Percentiles rank a stretch among this genome's conserved stretches.
These are phyloP conservation scores for Aspergillus neoniger DNA, from an alignment of 2,329 filamentous ascomycete genomes.

Conservation along the genomic window DNA sequence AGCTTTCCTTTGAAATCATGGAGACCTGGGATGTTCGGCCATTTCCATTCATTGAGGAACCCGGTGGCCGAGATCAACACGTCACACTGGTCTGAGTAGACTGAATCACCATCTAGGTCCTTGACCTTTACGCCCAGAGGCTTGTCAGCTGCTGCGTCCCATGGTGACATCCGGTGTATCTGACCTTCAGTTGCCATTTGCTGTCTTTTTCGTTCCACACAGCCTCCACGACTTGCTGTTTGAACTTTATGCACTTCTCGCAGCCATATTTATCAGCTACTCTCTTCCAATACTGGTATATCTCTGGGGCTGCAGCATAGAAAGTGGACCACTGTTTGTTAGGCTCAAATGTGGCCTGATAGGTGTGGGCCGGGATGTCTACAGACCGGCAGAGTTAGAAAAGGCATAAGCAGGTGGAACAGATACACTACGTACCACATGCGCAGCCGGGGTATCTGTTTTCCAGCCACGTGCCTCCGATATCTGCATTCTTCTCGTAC, in stretches of 20 bases:
- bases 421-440: constrained; percentile 30
- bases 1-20: constrained; percentile 50
- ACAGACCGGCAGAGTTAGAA: background rate
- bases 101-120: constrained; percentile 24
- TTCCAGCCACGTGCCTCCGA: constrained; percentile 40
- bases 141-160: background rate
- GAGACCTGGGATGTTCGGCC: constrained; percentile 50
- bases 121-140: constrained; percentile 20
- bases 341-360: constrained; percentile 56
- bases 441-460: constrained; percentile 41
- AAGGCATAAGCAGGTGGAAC: too few relatives aligned
- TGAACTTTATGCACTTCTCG: constrained; percentile 51
- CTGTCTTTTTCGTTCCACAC: constrained; percentile 45
- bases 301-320: constrained; percentile 52
- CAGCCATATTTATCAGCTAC: constrained; percentile 49
- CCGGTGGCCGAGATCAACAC: constrained; percentile 44
- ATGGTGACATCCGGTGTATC: background rate
- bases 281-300: constrained; percentile 51
- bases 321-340: constrained; percentile 51
- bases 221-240: constrained; percentile 47
- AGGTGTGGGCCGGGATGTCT: constrained; percentile 52
- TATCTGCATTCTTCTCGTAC: constrained; percentile 39
- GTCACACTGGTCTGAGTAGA: constrained; percentile 33
- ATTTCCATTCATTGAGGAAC: constrained; percentile 46
- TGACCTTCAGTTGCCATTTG: constrained; percentile 33